phyloP scores from a whole-genome alignment of 2,329 filamentous ascomycete species.

The Metarhizium rileyi region DNA sequence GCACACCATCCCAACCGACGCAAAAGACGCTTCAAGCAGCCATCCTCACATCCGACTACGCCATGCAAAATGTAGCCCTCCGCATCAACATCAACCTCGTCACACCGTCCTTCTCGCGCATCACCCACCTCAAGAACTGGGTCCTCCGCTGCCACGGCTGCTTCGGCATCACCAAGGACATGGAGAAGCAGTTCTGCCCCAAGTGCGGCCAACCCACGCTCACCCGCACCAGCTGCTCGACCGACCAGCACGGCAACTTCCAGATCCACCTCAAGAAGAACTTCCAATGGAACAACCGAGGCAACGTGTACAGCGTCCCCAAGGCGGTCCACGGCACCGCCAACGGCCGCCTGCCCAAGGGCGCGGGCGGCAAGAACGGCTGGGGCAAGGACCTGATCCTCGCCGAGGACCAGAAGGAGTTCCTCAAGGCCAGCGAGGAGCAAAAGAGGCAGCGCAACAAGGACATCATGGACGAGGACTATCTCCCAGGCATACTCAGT shows the following conservation, averaged over 20 bases:
- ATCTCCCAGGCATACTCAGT: conserved; percentile 73
- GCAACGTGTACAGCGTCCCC: conserved; percentile 85
- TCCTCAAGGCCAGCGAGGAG: conserved; percentile 50
- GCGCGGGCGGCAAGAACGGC: conserved; percentile 69
- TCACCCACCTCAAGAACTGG: conserved; percentile 79
- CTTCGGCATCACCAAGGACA: conserved; percentile 76
- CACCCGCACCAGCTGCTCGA: conserved; percentile 76
- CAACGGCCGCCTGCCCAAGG: conserved; percentile 62
- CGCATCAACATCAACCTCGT: conserved; percentile 91
- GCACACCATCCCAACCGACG: conserved; percentile 38
- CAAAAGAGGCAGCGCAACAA: conserved; percentile 59
- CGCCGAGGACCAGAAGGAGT: conserved; percentile 95
- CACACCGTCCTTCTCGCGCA: conserved; percentile 66
- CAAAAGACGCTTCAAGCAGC: conserved; percentile 69
- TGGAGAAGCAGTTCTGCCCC: conserved; percentile 84
- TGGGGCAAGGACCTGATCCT: conserved; percentile 82
- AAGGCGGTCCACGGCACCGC: conserved; percentile 76
- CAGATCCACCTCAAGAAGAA: conserved; percentile 83
- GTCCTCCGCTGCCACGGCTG: conserved; percentile 89
- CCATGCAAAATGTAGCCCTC: conserved; percentile 94
- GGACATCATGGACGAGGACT: conserved; percentile 93
- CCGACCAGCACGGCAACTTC: conserved; percentile 70
- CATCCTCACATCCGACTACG: conserved; percentile 90
- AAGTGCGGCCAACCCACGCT: conserved; percentile 83
- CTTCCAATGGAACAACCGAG: conserved; percentile 91